Evolutionary conservation across 192 early-diverging fungal genomes (phyloP).

Genomic region (Gonapodya prolifera): DNA sequence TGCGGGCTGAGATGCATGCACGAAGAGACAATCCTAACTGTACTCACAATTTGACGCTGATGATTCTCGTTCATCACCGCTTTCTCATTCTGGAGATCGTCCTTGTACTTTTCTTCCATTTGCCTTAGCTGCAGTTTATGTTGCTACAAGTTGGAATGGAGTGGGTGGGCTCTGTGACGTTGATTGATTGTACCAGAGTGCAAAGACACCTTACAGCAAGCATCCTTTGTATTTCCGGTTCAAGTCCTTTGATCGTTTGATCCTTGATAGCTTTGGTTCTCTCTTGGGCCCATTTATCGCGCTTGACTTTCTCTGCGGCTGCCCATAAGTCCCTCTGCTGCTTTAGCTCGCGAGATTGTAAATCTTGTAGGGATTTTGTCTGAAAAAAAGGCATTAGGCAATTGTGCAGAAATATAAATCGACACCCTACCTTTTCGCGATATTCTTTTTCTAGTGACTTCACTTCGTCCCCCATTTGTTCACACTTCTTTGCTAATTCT

Average conservation of each 20-base stretch:
- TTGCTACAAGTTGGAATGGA: conserved; percentile 21
- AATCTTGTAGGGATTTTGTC: conserved; percentile 29
- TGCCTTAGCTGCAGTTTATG: conserved; percentile 39
- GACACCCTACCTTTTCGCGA: conserved; percentile 22
- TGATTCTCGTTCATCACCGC: conserved; percentile 23
- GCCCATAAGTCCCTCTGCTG: conserved; percentile 41
- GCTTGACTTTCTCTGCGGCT: conserved; percentile 39
- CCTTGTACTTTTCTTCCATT: conserved; percentile 35
- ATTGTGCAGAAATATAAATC: background rate
- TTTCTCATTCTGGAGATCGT: conserved; percentile 31
- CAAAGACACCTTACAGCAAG: conserved; percentile 26
- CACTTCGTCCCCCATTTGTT: conserved; percentile 30
- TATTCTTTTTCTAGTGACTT: conserved; percentile 31
- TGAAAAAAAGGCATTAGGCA: conserved; percentile 7
- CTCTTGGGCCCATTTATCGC: conserved; percentile 51
- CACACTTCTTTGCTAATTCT: conserved; percentile 36
- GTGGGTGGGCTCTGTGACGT: background rate
- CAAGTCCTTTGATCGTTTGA: conserved; percentile 42
- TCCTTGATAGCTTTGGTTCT: conserved; percentile 47
- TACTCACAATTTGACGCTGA: conserved; percentile 31
- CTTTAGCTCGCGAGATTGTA: conserved; percentile 29
- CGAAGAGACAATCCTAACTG: background rate
- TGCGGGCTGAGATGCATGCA: background rate
- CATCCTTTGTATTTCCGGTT: conserved; percentile 47
- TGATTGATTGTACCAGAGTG: too few species aligned